Evolutionary conservation across 306 rosid species (phyloP).

Genomic region (Nissolia schottii): DNA sequence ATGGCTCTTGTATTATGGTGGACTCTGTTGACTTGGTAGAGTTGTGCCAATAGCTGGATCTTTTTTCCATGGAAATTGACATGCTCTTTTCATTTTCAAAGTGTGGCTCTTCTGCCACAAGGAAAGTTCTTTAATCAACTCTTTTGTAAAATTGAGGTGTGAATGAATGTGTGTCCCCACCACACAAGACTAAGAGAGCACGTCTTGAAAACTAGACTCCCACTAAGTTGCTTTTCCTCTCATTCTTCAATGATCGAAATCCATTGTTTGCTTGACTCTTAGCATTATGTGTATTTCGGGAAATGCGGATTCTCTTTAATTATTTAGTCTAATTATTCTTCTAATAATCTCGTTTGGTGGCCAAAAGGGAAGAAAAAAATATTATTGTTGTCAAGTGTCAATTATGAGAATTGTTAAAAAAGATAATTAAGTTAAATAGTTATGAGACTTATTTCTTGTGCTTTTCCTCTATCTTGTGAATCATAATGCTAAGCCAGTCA

Average conservation of each 20-base stretch:
- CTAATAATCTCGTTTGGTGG: no score
- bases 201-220: slow-evolving; percentile 5
- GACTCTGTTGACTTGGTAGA: slow-evolving; percentile 18
- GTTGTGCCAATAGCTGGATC: neutral
- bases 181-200: slow-evolving; percentile 14
- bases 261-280: slow-evolving; percentile 14
- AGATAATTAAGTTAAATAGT: no score
- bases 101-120: neutral
- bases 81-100: neutral
- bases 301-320: no score
- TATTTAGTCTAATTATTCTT: no score
- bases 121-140: neutral
- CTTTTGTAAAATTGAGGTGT: neutral
- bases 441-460: no score
- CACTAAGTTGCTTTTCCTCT: neutral
- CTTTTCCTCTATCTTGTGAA: neutral
- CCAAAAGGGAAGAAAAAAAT: no score
- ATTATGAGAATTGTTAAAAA: no score
- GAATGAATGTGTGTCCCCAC: slow-evolving; percentile 13
- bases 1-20: neutral
- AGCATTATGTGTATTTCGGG: no score
- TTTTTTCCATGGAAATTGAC: slow-evolving; percentile 18
- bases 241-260: neutral
- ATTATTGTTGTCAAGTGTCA: no score
- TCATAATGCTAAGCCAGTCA: neutral